Evolutionary conservation across 345 rosid species (phyloP).

Genomic region (Syzygium grande): DNA sequence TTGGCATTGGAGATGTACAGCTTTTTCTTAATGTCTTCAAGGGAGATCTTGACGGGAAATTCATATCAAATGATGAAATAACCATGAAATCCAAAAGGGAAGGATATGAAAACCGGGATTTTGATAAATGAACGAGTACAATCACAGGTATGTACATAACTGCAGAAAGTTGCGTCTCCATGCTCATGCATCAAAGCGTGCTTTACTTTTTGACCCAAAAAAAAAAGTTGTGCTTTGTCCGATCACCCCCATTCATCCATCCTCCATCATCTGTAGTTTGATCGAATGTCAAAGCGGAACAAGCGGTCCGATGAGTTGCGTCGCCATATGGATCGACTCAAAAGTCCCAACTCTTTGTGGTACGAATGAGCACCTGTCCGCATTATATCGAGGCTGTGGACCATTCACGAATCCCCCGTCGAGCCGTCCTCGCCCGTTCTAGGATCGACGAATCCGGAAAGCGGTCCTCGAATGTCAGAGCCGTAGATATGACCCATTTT

Average conservation of each 20-base stretch:
- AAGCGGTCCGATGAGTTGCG: neutral
- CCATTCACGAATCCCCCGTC: neutral
- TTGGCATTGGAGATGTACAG: neutral
- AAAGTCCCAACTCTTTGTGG: neutral
- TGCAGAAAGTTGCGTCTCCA: neutral
- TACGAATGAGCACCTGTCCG: neutral
- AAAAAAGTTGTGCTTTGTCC: no score
- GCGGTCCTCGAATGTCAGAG: conserved; percentile 49
- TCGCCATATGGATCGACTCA: neutral
- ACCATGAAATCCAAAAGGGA: neutral
- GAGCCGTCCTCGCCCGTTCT: neutral
- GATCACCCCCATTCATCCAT: neutral
- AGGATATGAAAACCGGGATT: neutral
- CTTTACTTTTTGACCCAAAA: neutral
- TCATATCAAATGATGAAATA: neutral
- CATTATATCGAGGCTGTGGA: neutral
- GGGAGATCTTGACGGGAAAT: neutral
- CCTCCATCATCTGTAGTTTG: neutral
- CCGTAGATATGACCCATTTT: conserved; percentile 89
- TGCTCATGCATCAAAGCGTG: neutral
- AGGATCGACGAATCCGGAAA: conserved; percentile 25
- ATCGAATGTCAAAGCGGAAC: neutral
- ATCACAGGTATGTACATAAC: neutral
- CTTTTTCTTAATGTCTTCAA: neutral
- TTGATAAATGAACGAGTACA: neutral